Evolutionary conservation across 805 yeast species (phyloP).

Genomic region (Cyberlindnera sargentensis): DNA sequence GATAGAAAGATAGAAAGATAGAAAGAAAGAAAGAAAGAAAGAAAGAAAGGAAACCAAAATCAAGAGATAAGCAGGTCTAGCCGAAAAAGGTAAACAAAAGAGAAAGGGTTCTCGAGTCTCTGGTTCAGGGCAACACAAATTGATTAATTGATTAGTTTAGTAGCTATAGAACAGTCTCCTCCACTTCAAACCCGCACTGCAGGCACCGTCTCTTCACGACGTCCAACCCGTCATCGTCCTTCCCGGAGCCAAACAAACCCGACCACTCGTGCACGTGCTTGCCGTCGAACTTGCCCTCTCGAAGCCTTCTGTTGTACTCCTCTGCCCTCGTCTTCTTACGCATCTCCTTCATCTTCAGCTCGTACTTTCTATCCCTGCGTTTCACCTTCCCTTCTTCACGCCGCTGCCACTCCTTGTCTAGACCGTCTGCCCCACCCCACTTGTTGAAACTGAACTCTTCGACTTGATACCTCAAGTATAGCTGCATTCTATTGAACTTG

Average conservation of each 20-base stretch:
- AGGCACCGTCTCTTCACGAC: constrained; percentile 56
- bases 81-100: too few species aligned
- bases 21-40: too few species aligned
- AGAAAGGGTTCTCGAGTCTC: too few species aligned
- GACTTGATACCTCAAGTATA: constrained; percentile 84
- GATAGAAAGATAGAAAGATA: too few species aligned
- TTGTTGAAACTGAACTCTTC: constrained; percentile 88
- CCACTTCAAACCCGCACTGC: constrained; percentile 79
- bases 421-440: constrained; percentile 87
- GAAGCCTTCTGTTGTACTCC: constrained; percentile 64
- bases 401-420: constrained; percentile 89
- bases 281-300: constrained; percentile 46
- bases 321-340: constrained; percentile 89
- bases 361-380: constrained; percentile 73
- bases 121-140: too few species aligned
- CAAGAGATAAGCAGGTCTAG: too few species aligned
- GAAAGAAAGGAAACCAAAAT: too few species aligned
- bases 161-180: constrained; percentile 44
- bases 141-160: too few species aligned
- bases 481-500: constrained; percentile 86
- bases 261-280: constrained; percentile 76
- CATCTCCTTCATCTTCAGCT: constrained; percentile 78
- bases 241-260: constrained; percentile 41
- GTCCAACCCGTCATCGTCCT: constrained; percentile 32
- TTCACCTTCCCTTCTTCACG: constrained; percentile 67